Evolutionary conservation across 140 eudicot species (phyloP).

Genomic region (Ambrosia hybrid): DNA sequence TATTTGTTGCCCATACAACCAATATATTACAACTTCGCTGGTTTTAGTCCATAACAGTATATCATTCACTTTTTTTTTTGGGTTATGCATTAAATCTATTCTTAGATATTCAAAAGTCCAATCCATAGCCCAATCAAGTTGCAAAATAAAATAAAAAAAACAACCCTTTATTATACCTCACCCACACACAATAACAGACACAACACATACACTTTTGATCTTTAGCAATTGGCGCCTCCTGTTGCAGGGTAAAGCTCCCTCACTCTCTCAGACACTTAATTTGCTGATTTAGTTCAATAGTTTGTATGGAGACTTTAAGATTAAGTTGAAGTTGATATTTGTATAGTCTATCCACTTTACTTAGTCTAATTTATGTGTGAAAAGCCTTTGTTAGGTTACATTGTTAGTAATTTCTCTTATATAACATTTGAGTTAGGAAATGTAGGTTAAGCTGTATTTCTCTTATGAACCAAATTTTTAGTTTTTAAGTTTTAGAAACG

Average conservation of each 20-base stretch:
- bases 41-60: too few species aligned
- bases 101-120: conserved; percentile 13
- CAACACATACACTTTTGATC: conserved; percentile 25
- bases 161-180: conserved; percentile 13
- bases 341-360: conserved; percentile 2
- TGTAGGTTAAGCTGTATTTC: conserved; percentile 1
- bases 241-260: conserved; percentile 33
- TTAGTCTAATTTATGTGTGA: not conserved
- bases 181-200: conserved; percentile 4
- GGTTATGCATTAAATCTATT: not conserved
- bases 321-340: not conserved
- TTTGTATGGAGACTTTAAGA: not conserved
- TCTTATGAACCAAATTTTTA: not conserved
- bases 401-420: not conserved
- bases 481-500: too few species aligned
- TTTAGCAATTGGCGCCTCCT: conserved; percentile 22
- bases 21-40: too few species aligned
- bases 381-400: conserved; percentile 20
- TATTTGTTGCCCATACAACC: too few species aligned
- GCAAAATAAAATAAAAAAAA: too few species aligned
- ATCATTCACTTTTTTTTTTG: too few species aligned
- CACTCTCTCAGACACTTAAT: not conserved
- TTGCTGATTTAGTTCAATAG: conserved; percentile 6
- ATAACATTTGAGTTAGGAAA: conserved; percentile 8
- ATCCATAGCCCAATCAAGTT: conserved; percentile 1